phyloP scores from a whole-genome alignment of 1,284 basidiomycete species.

The Trametes polyzona region DNA sequence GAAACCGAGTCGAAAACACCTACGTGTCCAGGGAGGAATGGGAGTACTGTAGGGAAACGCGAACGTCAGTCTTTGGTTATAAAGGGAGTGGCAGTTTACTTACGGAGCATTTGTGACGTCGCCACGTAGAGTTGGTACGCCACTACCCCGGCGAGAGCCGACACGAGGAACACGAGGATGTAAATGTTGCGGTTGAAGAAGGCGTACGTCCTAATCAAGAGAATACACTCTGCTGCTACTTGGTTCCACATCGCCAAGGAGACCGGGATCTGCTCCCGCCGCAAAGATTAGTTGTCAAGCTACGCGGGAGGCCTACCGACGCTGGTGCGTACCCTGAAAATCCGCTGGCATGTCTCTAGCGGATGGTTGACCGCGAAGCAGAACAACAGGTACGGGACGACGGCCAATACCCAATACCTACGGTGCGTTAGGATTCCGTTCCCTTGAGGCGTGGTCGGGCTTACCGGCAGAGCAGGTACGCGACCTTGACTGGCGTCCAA shows the following conservation, averaged over 20 bases:
- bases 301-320: background rate
- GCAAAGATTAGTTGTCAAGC: no score
- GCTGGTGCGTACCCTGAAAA: constrained; percentile 57
- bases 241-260: constrained; percentile 84
- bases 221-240: constrained; percentile 77
- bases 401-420: constrained; percentile 79
- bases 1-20: background rate
- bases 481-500: constrained; percentile 80
- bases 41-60: constrained; percentile 50
- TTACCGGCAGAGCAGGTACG: constrained; percentile 80
- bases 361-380: constrained; percentile 72
- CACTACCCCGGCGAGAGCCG: constrained; percentile 67
- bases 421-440: no score
- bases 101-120: constrained; percentile 74
- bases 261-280: constrained; percentile 61
- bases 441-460: no score
- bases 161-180: constrained; percentile 56
- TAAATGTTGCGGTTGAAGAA: constrained; percentile 79
- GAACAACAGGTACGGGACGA: constrained; percentile 75
- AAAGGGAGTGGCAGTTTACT: constrained; percentile 30
- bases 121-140: constrained; percentile 81
- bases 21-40: constrained; percentile 54
- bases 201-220: constrained; percentile 80
- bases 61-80: background rate
- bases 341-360: constrained; percentile 59